phyloP scores from a whole-genome alignment of 208 protist genomes.

The Leptomonas pyrrhocoris region DNA sequence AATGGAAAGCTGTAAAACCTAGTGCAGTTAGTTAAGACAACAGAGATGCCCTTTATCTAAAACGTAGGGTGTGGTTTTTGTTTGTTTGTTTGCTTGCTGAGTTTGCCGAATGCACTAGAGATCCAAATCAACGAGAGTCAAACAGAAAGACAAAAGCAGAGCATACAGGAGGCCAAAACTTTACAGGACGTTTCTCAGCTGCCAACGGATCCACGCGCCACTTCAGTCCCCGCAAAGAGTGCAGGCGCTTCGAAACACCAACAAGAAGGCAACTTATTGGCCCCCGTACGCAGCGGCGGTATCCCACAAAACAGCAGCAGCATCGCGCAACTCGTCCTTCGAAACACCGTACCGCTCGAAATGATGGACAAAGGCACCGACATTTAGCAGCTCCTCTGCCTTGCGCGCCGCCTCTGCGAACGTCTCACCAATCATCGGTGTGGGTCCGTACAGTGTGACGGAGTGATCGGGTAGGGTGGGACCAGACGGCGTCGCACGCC shows the following conservation, averaged over 20 bases:
- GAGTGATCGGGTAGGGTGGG: slow-evolving; percentile 22
- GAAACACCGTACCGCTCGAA: slow-evolving; percentile 67
- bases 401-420: slow-evolving; percentile 37
- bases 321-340: slow-evolving; percentile 52
- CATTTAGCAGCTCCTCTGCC: slow-evolving; percentile 55
- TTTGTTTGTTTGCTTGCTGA: no score
- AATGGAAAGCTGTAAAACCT: no score
- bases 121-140: no score
- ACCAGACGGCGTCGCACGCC: slow-evolving; percentile 21
- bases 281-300: slow-evolving; percentile 49
- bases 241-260: no score
- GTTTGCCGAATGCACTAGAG: no score
- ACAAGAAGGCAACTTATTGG: slow-evolving; percentile 4
- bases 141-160: no score
- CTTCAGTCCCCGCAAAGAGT: no score
- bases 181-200: no score
- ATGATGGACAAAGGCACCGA: slow-evolving; percentile 76
- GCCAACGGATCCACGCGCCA: not conserved
- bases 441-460: slow-evolving; percentile 63
- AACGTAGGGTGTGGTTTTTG: no score
- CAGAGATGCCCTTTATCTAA: no score
- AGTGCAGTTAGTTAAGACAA: no score
- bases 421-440: slow-evolving; percentile 39
- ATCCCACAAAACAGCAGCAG: slow-evolving; percentile 57
- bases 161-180: no score